Percentiles rank a stretch among this genome's conserved stretches.
phyloP scores from a whole-genome alignment of 768 basidiomycete genomes.

The Pleurotus platypus region DNA sequence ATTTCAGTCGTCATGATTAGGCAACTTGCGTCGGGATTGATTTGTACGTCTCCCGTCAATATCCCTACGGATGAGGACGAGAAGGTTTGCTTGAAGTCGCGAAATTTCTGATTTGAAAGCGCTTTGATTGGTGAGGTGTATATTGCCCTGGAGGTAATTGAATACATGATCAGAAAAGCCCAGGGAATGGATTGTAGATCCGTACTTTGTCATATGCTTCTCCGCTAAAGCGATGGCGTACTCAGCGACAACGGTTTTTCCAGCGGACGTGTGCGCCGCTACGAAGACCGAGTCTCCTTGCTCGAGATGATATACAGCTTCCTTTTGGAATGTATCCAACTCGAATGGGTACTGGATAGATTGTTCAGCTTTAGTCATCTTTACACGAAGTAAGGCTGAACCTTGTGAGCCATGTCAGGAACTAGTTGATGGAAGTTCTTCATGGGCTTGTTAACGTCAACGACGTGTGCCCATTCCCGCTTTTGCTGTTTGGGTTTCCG shows the following conservation, averaged over 20 bases:
- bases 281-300: conserved; percentile 98
- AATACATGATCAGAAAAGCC: not conserved
- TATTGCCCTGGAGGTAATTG: conserved; percentile 64
- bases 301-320: conserved; percentile 96
- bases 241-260: conserved; percentile 98
- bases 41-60: conserved; percentile 97
- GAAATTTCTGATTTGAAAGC: conserved; percentile 96
- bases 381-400: conserved; percentile 21
- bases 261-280: conserved; percentile 99
- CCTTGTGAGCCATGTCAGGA: conserved; percentile 94
- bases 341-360: conserved; percentile 89
- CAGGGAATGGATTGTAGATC: not conserved
- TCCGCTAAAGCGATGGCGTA: conserved; percentile 96
- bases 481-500: conserved; percentile 57
- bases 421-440: conserved; percentile 89
- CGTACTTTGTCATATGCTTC: conserved; percentile 97
- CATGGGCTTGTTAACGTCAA: conserved; percentile 89
- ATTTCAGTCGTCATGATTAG: conserved; percentile 99
- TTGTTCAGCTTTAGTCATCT: too few relatives aligned
- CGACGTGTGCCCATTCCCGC: conserved; percentile 97
- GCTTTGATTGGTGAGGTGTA: conserved; percentile 99
- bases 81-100: conserved; percentile 98
- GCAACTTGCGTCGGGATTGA: conserved; percentile 96
- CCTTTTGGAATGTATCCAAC: conserved; percentile 97
- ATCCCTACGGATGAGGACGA: conserved; percentile 91